Evolutionary conservation across 2,329 filamentous ascomycete species (phyloP), one percentile per base, ranked within the genome.

Genomic region (Clonostachys chloroleuca): DNA sequence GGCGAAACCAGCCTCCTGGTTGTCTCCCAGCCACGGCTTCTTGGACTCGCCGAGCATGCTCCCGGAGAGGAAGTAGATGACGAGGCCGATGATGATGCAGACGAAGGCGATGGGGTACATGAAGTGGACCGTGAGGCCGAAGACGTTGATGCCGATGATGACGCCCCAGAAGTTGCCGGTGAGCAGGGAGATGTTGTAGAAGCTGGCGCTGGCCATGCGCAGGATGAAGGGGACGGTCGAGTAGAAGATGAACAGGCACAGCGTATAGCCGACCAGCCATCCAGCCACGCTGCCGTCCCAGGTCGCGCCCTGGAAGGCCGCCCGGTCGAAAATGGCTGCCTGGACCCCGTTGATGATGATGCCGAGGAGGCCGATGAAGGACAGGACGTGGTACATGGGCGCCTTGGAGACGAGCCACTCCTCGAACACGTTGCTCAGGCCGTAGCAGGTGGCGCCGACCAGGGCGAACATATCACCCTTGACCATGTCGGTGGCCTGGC

Each of bases 81-180:
- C 75, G 57, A 96, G 80, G 1, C 94, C 92, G 30, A 92, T 46
- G 55, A 99, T 83, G 65, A 99, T 97, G 55, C 92, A 76, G 10
- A 95, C 89, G 65, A 99, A 99, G 12, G 94, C 92, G 61, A 96
- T 88, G 6, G 94, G 92, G 69, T 99, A 99, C 70, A 96, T 78
- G 76, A 82, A 96, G 70, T 96, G 88, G 49, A 99, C 82, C 39
- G 68, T 68, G 57, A 87, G 81, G 41, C 86, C 82, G 60, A 99
- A 95, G 43, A 97, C 88, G 62, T 85, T 80, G 56, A 95, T 82
- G 44, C 94, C 94, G 57, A 99, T 92, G 55, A 95, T 87, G 52
- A 95, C 87, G 54, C 91, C 92, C 94, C 94, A 99, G 72, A 97
- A 97, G 70, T 95, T 96, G 57, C 85, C 89, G 3, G 94, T 97